These are phyloP conservation scores for Talaromyces sp. DNA, from an alignment of 2,329 filamentous ascomycete genomes.

Conservation along the genomic window DNA sequence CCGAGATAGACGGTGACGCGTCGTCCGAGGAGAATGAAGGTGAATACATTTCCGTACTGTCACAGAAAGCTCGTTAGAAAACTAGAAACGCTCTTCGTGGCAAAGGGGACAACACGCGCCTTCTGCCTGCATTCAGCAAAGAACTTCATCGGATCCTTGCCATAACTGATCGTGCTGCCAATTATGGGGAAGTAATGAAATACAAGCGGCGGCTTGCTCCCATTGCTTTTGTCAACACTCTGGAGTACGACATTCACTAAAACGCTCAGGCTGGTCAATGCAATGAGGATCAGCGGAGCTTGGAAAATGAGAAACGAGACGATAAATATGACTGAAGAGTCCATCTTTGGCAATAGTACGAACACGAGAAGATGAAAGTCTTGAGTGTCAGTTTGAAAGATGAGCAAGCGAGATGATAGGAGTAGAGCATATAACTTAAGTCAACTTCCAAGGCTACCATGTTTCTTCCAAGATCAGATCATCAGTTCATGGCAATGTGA, in stretches of 20 bases:
- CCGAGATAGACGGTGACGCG: constrained; percentile 85
- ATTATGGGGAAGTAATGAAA: constrained; percentile 72
- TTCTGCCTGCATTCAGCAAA: constrained; percentile 71
- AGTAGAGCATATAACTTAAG: neutral
- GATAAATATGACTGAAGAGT: neutral
- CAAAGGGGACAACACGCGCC: constrained; percentile 47
- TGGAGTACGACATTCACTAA: constrained; percentile 55
- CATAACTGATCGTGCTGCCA: constrained; percentile 47
- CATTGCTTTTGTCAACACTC: constrained; percentile 46
- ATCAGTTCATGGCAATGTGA: neutral
- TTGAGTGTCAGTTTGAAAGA: neutral
- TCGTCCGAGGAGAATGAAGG: constrained; percentile 82
- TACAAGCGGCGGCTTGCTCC: constrained; percentile 73
- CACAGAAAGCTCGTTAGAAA: neutral
- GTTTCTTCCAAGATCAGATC: neutral
- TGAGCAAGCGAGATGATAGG: too few species aligned
- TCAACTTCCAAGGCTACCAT: neutral
- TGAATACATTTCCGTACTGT: constrained; percentile 85
- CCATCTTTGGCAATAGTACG: neutral
- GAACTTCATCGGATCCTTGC: constrained; percentile 70
- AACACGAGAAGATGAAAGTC: neutral
- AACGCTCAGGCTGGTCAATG: constrained; percentile 1
- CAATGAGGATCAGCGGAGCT: neutral
- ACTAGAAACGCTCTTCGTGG: neutral
- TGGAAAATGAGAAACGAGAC: neutral